Conservation (phyloP, 2,329 filamentous ascomycete species). For the Colletotrichum tanaceti region DNA sequence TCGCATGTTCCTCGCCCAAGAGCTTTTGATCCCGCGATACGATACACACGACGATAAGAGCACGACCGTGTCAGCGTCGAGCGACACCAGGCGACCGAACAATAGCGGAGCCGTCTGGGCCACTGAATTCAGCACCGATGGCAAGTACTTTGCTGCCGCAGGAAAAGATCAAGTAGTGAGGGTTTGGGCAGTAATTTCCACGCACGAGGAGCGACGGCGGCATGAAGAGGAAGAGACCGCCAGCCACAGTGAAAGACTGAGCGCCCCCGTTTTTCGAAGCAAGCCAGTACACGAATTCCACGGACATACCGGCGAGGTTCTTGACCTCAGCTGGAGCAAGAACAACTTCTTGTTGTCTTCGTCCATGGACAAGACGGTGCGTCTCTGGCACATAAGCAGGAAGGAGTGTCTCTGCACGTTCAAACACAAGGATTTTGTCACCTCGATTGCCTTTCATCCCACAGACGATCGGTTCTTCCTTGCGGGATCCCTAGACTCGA, state of each 20-base stretch:
- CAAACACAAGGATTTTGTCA: constrained; percentile 94
- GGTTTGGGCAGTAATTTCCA: constrained; percentile 89
- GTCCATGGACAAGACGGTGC: constrained; percentile 97
- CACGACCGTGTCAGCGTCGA: constrained; percentile 55
- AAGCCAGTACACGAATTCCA: constrained; percentile 83
- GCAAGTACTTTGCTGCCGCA: constrained; percentile 89
- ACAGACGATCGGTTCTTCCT: constrained; percentile 96
- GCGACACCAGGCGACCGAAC: constrained; percentile 42
- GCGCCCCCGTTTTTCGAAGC: constrained; percentile 88
- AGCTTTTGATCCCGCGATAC: constrained; percentile 64
- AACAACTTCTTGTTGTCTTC: constrained; percentile 97
- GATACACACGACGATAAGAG: constrained; percentile 18
- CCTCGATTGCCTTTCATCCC: constrained; percentile 93
- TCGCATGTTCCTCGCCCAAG: constrained; percentile 90
- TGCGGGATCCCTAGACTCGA: constrained; percentile 89
- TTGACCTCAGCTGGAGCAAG: constrained; percentile 98
- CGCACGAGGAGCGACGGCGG: constrained; percentile 78
- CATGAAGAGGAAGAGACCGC: constrained; percentile 76
- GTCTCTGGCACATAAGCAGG: constrained; percentile 90
- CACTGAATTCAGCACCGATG: constrained; percentile 91
- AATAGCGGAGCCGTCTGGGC: constrained; percentile 83
- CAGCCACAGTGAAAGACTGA: constrained; percentile 71
- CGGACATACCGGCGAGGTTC: constrained; percentile 85
- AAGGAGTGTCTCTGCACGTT: constrained; percentile 91
- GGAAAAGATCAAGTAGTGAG: constrained; percentile 88